phyloP scores from a whole-genome alignment of 306 rosid genomes.

The Cicer yamashitae region DNA sequence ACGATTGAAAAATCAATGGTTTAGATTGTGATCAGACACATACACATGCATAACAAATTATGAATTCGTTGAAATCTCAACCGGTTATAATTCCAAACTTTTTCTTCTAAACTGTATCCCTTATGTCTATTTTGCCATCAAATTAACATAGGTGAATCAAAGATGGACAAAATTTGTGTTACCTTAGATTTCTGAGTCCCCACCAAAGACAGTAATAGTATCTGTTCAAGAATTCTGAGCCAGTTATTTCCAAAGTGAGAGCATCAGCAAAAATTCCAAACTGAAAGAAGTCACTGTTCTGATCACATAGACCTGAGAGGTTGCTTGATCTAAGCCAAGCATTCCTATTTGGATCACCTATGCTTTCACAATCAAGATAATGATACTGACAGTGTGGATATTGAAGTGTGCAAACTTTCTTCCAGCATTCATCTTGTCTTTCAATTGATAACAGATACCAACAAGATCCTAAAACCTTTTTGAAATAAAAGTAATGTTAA shows the following conservation, averaged over 20 bases:
- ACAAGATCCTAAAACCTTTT: conserved; percentile 63
- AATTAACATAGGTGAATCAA: conserved; percentile 5
- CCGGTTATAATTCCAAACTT: no score
- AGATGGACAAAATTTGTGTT: conserved; percentile 1
- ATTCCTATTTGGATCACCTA: conserved; percentile 44
- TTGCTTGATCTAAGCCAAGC: conserved; percentile 63
- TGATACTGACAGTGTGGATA: conserved; percentile 46
- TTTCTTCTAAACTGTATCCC: no score
- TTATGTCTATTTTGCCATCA: background rate
- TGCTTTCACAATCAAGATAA: conserved; percentile 53
- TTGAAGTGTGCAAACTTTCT: conserved; percentile 54
- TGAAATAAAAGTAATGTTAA: background rate
- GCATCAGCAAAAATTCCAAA: conserved; percentile 66
- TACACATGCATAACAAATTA: no score
- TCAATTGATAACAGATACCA: conserved; percentile 62
- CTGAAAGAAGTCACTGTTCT: conserved; percentile 49
- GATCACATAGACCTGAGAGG: conserved; percentile 55
- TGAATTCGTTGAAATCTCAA: no score
- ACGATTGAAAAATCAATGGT: no score
- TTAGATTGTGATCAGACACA: no score
- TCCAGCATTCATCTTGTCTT: conserved; percentile 72
- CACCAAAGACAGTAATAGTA: conserved; percentile 63
- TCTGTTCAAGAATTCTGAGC: conserved; percentile 57
- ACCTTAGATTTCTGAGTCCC: conserved; percentile 60
- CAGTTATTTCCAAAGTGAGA: conserved; percentile 40